Evolutionary conservation across 2,329 filamentous ascomycete species (phyloP).

Genomic region (Trematosphaeria pertusa): DNA sequence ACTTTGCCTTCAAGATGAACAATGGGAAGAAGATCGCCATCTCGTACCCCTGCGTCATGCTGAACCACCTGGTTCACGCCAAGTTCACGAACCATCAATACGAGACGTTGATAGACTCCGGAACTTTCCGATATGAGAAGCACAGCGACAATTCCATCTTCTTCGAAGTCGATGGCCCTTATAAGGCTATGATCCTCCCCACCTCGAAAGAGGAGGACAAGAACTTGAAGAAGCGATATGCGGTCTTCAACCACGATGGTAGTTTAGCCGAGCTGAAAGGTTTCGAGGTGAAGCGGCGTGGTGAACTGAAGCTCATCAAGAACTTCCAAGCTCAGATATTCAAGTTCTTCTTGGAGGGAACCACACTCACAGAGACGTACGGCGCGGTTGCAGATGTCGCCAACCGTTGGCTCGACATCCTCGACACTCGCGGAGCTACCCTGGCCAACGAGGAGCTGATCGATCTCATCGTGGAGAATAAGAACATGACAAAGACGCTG

Average conservation of each 20-base stretch:
- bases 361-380: constrained; percentile 88
- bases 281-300: constrained; percentile 96
- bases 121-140: constrained; percentile 89
- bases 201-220: constrained; percentile 99
- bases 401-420: constrained; percentile 94
- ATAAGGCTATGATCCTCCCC: constrained; percentile 95
- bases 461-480: constrained; percentile 99
- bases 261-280: constrained; percentile 95
- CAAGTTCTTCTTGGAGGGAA: constrained; percentile 96
- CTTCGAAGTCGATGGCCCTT: constrained; percentile 98
- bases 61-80: constrained; percentile 95
- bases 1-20: constrained; percentile 91
- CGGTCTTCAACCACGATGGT: constrained; percentile 98
- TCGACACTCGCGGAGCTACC: constrained; percentile 86
- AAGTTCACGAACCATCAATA: constrained; percentile 98
- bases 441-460: constrained; percentile 96
- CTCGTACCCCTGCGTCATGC: constrained; percentile 98
- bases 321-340: constrained; percentile 99
- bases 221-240: constrained; percentile 98
- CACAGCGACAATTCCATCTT: constrained; percentile 99
- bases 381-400: constrained; percentile 90
- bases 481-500: constrained; percentile 95
- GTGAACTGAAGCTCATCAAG: constrained; percentile 98
- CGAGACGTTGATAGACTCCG: constrained; percentile 81
- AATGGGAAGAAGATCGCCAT: constrained; percentile 97